phyloP scores from a whole-genome alignment of 345 rosid species.

The Anastatica hierochuntica region DNA sequence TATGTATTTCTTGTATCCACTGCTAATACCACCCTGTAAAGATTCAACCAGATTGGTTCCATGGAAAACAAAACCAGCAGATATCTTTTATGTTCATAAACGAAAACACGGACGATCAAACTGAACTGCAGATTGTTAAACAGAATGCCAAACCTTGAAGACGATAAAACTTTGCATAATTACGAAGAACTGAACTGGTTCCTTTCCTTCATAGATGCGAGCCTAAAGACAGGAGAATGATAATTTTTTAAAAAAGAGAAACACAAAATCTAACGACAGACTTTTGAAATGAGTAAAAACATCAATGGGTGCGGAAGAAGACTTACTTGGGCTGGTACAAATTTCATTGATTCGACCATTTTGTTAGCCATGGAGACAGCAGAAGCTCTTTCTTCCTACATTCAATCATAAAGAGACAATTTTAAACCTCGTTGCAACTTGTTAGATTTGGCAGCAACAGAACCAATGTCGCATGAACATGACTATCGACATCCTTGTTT shows the following conservation, averaged over 20 bases:
- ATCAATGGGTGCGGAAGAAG: too few relatives aligned
- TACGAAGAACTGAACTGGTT: slow-evolving; percentile 78
- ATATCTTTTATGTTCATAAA: neutral
- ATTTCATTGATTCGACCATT: slow-evolving; percentile 91
- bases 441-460: too few relatives aligned
- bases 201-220: slow-evolving; percentile 82
- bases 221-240: slow-evolving; percentile 43
- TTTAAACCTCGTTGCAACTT: neutral
- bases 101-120: neutral
- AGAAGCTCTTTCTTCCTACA: slow-evolving; percentile 79
- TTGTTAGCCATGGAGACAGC: slow-evolving; percentile 70
- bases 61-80: neutral
- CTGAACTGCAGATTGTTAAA: neutral
- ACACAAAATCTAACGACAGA: neutral
- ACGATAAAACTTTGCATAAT: slow-evolving; percentile 86
- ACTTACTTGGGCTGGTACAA: slow-evolving; percentile 66
- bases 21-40: slow-evolving; percentile 72
- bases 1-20: slow-evolving; percentile 71
- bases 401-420: slow-evolving; percentile 6
- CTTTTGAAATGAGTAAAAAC: neutral
- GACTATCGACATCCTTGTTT: too few relatives aligned
- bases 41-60: neutral
- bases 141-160: slow-evolving; percentile 57
- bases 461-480: too few relatives aligned
- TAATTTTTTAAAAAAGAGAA: slow-evolving; percentile 9